A percentile compares a stretch with the other conserved stretches of the same genome.
phyloP scores from a whole-genome alignment of 371 early-diverging fungal species.

The Zopfochytrium polystomum region DNA sequence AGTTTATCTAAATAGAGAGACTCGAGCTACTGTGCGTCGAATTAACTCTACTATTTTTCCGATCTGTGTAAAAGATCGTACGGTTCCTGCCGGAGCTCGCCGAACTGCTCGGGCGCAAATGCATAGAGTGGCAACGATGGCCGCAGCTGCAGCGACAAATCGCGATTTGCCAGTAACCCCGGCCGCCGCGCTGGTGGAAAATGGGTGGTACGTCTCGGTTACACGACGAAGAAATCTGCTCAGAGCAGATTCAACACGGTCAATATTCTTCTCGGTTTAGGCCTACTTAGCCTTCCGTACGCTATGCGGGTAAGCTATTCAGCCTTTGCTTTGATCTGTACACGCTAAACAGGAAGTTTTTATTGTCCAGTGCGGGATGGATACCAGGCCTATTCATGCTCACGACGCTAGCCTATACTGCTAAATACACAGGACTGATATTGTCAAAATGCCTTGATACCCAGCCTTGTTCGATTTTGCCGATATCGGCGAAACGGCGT shows the following conservation, averaged over 20 bases:
- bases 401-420: conserved; percentile 50
- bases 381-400: conserved; percentile 53
- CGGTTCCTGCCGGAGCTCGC: conserved; percentile 6
- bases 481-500: conserved; percentile 67
- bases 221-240: conserved; percentile 28
- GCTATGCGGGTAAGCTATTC: conserved; percentile 45
- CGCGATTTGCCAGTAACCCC: conserved; percentile 3
- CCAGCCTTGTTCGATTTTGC: conserved; percentile 44
- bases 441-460: conserved; percentile 13
- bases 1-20: too few relatives aligned
- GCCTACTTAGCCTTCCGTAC: too few relatives aligned
- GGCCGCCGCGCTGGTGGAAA: conserved; percentile 16
- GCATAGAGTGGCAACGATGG: conserved; percentile 16
- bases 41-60: too few relatives aligned
- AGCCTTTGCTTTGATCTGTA: too few relatives aligned
- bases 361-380: conserved; percentile 53
- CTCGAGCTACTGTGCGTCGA: too few relatives aligned
- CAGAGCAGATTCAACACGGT: conserved; percentile 57
- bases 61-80: conserved; percentile 1
- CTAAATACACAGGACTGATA: conserved; percentile 33
- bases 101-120: conserved; percentile 16
- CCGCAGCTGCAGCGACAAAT: conserved; percentile 10
- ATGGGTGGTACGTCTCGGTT: conserved; percentile 12
- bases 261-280: conserved; percentile 60
- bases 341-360: conserved; percentile 1